These are phyloP conservation scores for Neurospora intermedia DNA, from an alignment of 495 filamentous ascomycete species.

Conservation along the genomic window DNA sequence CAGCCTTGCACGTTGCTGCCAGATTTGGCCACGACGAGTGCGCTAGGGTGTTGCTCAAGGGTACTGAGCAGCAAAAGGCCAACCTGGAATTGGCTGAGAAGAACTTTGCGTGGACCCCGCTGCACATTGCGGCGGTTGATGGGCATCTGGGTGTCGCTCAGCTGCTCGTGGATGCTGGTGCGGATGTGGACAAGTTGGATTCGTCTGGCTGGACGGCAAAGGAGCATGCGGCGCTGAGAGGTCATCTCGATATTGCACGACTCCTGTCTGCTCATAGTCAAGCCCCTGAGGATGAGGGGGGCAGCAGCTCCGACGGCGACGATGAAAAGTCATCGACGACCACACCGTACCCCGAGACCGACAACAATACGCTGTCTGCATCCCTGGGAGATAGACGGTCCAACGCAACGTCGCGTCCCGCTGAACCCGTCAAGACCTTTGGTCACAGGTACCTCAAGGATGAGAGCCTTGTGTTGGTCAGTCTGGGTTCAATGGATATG, in stretches of 20 bases:
- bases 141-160: constrained; percentile 61
- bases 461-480: constrained; percentile 82
- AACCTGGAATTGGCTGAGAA: constrained; percentile 71
- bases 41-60: constrained; percentile 60
- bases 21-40: constrained; percentile 78
- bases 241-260: constrained; percentile 69
- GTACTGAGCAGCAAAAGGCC: constrained; percentile 55
- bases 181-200: constrained; percentile 60
- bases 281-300: constrained; percentile 13
- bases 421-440: constrained; percentile 84
- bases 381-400: constrained; percentile 41
- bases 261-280: constrained; percentile 39
- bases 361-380: constrained; percentile 18
- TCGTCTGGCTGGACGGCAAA: constrained; percentile 89
- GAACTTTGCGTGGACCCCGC: constrained; percentile 83
- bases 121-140: constrained; percentile 87
- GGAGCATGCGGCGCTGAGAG: constrained; percentile 84
- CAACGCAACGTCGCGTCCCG: constrained; percentile 27
- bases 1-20: constrained; percentile 84
- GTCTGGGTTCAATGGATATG: constrained; percentile 86
- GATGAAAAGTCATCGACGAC: constrained; percentile 27
- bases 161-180: constrained; percentile 62
- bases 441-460: constrained; percentile 90
- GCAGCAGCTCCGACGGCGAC: constrained; percentile 18
- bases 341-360: constrained; percentile 32